Conservation (phyloP, 2,329 filamentous ascomycete genomes). For the Dothidotthia symphoricarpi region DNA sequence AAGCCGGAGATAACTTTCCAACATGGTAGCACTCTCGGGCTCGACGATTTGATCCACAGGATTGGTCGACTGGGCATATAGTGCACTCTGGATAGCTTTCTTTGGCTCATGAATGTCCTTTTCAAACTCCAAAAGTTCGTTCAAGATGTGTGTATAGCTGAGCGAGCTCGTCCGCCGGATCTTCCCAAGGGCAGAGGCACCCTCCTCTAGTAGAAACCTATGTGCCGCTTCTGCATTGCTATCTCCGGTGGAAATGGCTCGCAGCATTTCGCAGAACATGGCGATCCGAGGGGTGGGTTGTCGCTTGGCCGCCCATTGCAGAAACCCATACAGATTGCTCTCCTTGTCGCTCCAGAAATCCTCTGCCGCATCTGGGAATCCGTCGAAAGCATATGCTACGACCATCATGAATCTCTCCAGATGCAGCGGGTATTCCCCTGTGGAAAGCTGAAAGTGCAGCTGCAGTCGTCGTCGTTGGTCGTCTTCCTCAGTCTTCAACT, state of each 20-base stretch:
- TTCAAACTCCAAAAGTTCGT: constrained; percentile 82
- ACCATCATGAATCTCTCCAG: constrained; percentile 89
- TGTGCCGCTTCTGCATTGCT: constrained; percentile 83
- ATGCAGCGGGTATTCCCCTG: constrained; percentile 56
- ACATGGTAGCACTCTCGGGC: constrained; percentile 92
- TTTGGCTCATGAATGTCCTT: constrained; percentile 71
- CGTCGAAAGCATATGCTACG: constrained; percentile 87
- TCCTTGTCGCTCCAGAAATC: constrained; percentile 92
- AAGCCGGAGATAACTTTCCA: constrained; percentile 88
- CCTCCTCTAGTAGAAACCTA: constrained; percentile 85
- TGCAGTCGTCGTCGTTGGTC: constrained; percentile 64
- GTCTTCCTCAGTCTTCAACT: constrained; percentile 83
- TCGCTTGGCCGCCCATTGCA: constrained; percentile 94
- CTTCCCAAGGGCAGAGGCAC: constrained; percentile 65
- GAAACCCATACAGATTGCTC: constrained; percentile 88
- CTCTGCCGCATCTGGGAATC: constrained; percentile 76
- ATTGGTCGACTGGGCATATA: constrained; percentile 41
- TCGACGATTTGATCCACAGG: constrained; percentile 65
- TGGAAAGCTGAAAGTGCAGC: constrained; percentile 46
- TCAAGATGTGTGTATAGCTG: constrained; percentile 90
- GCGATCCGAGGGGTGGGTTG: constrained; percentile 95
- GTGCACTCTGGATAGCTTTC: constrained; percentile 62
- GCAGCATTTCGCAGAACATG: constrained; percentile 94
- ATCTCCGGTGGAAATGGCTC: constrained; percentile 79
- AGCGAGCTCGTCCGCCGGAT: constrained; percentile 80